Evolutionary conservation across 345 rosid species (phyloP).

Genomic region (Rhodamnia rubescens): DNA sequence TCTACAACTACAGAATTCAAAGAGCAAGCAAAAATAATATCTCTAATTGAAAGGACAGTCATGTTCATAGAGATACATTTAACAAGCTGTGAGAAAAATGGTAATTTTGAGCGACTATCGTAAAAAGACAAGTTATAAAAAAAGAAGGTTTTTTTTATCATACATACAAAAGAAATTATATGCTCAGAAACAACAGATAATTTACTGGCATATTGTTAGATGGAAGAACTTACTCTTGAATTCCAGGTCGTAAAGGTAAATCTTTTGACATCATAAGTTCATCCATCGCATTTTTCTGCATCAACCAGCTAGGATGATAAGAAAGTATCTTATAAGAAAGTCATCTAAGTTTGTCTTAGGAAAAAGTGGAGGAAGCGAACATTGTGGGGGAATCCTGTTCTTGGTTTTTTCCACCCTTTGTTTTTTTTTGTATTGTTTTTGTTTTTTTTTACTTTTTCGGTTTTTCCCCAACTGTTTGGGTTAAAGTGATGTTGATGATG

Average conservation of each 20-base stretch:
- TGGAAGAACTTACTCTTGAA: slow-evolving; percentile 50
- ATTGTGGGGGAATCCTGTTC: too few relatives aligned
- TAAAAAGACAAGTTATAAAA: neutral
- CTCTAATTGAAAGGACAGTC: neutral
- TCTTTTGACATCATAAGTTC: slow-evolving; percentile 51
- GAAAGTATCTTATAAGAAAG: neutral
- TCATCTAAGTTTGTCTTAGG: too few relatives aligned
- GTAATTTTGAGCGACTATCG: neutral
- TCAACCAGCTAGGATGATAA: slow-evolving; percentile 10
- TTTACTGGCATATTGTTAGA: neutral
- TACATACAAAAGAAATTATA: neutral
- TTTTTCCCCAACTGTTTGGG: too few relatives aligned
- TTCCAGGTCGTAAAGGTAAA: slow-evolving; percentile 78
- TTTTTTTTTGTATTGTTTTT: too few relatives aligned
- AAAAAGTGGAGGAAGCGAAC: too few relatives aligned
- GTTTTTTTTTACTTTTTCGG: too few relatives aligned
- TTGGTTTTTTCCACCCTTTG: too few relatives aligned
- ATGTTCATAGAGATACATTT: neutral
- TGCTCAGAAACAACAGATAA: neutral
- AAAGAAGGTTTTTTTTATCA: neutral
- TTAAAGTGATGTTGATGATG: too few relatives aligned
- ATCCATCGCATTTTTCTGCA: slow-evolving; percentile 73
- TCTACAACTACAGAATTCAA: neutral
- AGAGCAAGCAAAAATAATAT: neutral
- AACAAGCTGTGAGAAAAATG: neutral